Base-by-base conservation (phyloP, 257 asterid genomes). In the Capsicum pubescens region DNA sequence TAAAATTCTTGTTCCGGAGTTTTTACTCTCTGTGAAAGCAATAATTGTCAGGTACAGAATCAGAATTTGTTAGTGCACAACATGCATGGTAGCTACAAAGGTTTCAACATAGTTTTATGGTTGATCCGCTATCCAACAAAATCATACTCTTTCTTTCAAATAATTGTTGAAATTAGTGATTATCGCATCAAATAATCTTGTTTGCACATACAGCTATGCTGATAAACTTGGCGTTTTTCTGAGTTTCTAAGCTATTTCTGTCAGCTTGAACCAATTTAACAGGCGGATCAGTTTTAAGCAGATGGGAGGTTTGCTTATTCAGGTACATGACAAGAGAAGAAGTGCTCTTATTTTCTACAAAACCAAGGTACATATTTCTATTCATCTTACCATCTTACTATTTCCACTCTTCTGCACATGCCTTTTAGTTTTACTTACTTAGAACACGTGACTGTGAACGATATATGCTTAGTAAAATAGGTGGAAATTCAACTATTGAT, bases 211-310 rank as follows among this genome's bases (percentile, higher is more conserved):
- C 44, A 13, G 48, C 64, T 76, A 54, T 5, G 21, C 64, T 8
- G 2, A 32, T 32, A 52, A 54, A 14, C 26, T 54, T 26, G 48
- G 13, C 4, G 3, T 26, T 77, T 32, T 54, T 8, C 50, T 54
- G 15, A 1, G 50, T 8, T 77, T 5, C 21, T 26, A 26, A 77
- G 81, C 82, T 77, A 54, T 77, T 77, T 77, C 32, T 54, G 64
- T 64, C 50, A 77, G 82, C 61, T 26, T 77, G 82, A 77, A 77
- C 50, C 52, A 77, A 77, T 77, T 19, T 74, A 21, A 7, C 81
- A 19, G 81, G 81, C 36, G 21, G 76, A 68, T 74, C 14, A 77
- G 50, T 54, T 77, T 8, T 77, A 77, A 55, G 81, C 26, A 54
- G 64, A 77, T 77, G 21, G 26, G 26, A 26, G 50, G 26, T 54